phyloP scores from a whole-genome alignment of 345 rosid species.

The Boechera retrofracta region DNA sequence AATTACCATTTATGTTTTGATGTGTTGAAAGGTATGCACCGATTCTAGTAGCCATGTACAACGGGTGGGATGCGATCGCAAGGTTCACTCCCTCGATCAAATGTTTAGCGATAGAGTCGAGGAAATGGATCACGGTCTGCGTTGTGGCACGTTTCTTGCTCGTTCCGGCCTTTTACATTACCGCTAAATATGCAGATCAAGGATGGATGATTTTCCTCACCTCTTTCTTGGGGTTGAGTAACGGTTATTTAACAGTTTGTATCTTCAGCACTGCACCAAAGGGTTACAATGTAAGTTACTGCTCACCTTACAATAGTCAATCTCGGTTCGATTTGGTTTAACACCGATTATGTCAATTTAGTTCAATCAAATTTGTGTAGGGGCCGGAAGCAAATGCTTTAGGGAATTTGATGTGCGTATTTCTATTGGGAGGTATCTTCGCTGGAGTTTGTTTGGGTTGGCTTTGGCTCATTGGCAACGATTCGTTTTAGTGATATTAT shows the following conservation, averaged over 20 bases:
- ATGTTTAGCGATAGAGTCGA: slow-evolving; percentile 55
- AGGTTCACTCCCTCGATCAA: slow-evolving; percentile 66
- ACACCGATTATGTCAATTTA: not conserved
- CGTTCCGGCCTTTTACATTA: slow-evolving; percentile 79
- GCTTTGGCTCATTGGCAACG: slow-evolving; percentile 51
- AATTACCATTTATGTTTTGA: not conserved
- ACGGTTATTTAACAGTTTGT: slow-evolving; percentile 78
- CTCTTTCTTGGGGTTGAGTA: slow-evolving; percentile 70
- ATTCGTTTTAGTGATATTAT: slow-evolving; percentile 45
- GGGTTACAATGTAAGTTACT: slow-evolving; percentile 77
- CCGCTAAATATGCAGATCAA: slow-evolving; percentile 73
- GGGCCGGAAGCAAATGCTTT: slow-evolving; percentile 45
- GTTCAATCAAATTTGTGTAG: slow-evolving; percentile 19
- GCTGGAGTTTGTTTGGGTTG: slow-evolving; percentile 46
- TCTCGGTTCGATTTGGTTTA: not conserved
- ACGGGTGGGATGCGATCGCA: slow-evolving; percentile 66
- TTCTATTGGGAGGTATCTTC: slow-evolving; percentile 45
- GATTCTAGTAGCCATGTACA: slow-evolving; percentile 74
- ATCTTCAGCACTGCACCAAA: slow-evolving; percentile 80
- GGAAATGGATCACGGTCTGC: slow-evolving; percentile 57
- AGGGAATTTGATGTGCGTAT: slow-evolving; percentile 44
- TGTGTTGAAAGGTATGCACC: slow-evolving; percentile 68
- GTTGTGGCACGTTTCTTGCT: slow-evolving; percentile 59
- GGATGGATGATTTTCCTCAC: slow-evolving; percentile 91
- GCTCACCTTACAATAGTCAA: not conserved